These are phyloP conservation scores for Paraphoma chrysanthemicola DNA, from an alignment of 2,329 filamentous ascomycete genomes.

Conservation along the genomic window DNA sequence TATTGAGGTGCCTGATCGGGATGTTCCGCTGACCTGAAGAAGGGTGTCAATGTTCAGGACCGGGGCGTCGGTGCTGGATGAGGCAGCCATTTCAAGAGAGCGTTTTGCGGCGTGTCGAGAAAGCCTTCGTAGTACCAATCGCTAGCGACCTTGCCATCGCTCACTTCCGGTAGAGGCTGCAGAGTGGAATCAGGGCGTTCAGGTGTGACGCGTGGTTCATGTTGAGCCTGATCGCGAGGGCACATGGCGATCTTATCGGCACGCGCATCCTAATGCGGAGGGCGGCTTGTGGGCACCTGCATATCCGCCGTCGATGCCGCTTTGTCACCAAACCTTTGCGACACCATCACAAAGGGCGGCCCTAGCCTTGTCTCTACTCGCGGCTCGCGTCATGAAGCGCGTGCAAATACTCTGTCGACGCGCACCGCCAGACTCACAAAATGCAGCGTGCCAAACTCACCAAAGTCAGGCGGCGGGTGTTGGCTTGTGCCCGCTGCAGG, in stretches of 20 bases:
- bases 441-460: constrained; percentile 45
- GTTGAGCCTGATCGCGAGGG: constrained; percentile 10
- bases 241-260: constrained; percentile 18
- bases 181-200: not conserved
- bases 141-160: not conserved
- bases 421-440: constrained; percentile 16
- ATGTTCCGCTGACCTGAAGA: constrained; percentile 23
- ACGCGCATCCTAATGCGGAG: constrained; percentile 19
- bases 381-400: constrained; percentile 27
- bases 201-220: constrained; percentile 5
- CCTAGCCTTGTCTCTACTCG: not conserved
- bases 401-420: constrained; percentile 18
- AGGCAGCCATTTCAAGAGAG: constrained; percentile 3
- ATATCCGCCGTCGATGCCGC: constrained; percentile 10
- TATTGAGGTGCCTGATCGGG: not conserved
- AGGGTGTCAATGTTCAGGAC: constrained; percentile 26
- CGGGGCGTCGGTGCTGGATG: constrained; percentile 6
- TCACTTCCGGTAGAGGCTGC: not conserved
- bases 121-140: not conserved
- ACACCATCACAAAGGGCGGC: not conserved
- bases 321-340: constrained; percentile 5
- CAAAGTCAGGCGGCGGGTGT: constrained; percentile 44
- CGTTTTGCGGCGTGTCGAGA: not conserved
- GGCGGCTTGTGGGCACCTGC: constrained; percentile 16
- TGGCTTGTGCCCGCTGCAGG: constrained; percentile 45